These are phyloP conservation scores for Dactylorhiza incarnata DNA, from an alignment of 106 monocot genomes.

Conservation along the genomic window DNA sequence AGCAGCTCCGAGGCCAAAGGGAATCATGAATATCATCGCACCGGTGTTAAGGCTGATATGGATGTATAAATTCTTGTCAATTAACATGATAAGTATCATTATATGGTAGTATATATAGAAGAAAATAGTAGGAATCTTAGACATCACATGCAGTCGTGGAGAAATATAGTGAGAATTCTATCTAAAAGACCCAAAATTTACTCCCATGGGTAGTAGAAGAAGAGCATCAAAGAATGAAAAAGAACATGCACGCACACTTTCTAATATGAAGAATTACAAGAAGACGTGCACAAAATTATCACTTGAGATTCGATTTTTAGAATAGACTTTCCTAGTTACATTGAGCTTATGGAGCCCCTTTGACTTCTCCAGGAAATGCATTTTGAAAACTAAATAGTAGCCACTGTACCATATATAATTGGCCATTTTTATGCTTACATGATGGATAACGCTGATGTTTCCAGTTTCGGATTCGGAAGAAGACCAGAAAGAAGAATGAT, in stretches of 20 bases:
- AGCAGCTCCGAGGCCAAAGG: constrained; percentile 69
- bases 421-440: constrained; percentile 3
- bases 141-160: background rate
- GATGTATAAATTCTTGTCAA: background rate
- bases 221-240: too few species aligned
- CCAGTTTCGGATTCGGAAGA: constrained; percentile 51
- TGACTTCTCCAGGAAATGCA: too few species aligned
- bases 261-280: too few species aligned
- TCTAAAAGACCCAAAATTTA: background rate
- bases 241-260: too few species aligned
- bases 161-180: background rate
- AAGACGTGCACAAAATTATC: background rate
- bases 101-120: background rate
- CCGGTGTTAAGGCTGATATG: constrained; percentile 69
- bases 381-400: too few species aligned
- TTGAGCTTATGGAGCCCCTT: too few species aligned
- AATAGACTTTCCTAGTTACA: too few species aligned
- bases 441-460: constrained; percentile 38
- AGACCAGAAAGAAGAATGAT: constrained; percentile 48
- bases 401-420: background rate
- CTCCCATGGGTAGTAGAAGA: too few species aligned
- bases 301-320: too few species aligned
- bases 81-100: too few species aligned
- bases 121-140: background rate
- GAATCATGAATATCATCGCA: constrained; percentile 77